Percentiles rank a stretch among this genome's conserved stretches.
Conservation (phyloP, 495 filamentous ascomycete genomes). For the Talaromyces borbonicus region DNA sequence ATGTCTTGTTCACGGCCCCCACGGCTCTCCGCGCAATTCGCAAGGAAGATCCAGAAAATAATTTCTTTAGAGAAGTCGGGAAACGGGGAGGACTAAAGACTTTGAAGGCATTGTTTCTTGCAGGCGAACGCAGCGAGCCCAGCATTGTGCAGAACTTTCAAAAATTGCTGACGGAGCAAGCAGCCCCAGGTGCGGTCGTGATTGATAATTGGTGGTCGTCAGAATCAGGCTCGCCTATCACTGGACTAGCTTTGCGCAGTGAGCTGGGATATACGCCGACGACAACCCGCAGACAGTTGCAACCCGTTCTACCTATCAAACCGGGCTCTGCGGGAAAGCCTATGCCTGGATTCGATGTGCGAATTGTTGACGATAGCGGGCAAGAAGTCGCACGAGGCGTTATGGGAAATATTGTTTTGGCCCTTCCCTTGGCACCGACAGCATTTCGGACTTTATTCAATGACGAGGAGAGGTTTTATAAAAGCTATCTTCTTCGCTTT, state of each 20-base stretch:
- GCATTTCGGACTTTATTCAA: constrained; percentile 77
- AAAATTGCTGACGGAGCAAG: constrained; percentile 53
- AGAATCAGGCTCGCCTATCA: constrained; percentile 83
- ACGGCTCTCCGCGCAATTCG: constrained; percentile 81
- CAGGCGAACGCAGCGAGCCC: constrained; percentile 83
- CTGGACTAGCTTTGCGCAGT: constrained; percentile 56
- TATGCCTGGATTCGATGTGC: constrained; percentile 83
- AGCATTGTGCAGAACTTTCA: constrained; percentile 75
- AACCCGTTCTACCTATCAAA: constrained; percentile 45
- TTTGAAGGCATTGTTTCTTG: constrained; percentile 69
- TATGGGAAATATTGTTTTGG: constrained; percentile 93
- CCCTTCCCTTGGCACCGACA: constrained; percentile 70
- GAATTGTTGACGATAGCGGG: constrained; percentile 72
- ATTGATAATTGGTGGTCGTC: constrained; percentile 97
- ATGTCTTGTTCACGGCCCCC: constrained; percentile 75
- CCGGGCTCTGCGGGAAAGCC: constrained; percentile 83
- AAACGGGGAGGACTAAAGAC: constrained; percentile 54
- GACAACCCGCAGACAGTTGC: constrained; percentile 8
- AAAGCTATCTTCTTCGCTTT: constrained; percentile 71
- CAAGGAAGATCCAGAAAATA: constrained; percentile 70
- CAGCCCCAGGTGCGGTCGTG: constrained; percentile 53
- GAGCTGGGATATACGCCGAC: constrained; percentile 20
- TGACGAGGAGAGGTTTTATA: constrained; percentile 76
- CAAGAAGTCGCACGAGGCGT: constrained; percentile 50
- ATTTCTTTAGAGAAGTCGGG: constrained; percentile 50